Base-by-base conservation (phyloP, 805 yeast species). In the Lipomyces spencermartinsiae region DNA sequence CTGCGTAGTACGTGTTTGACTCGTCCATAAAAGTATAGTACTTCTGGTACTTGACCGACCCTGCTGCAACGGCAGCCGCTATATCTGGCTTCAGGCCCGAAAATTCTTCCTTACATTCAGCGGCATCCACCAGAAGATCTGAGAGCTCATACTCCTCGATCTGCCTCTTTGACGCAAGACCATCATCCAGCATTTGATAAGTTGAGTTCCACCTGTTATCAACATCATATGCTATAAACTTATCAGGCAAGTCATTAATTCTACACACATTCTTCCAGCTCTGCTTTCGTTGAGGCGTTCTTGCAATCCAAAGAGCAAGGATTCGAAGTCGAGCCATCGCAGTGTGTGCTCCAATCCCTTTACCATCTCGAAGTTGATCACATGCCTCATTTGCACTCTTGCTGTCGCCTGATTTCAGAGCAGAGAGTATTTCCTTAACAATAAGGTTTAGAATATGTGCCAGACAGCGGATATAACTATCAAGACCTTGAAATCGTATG, bases 251-350 rank as follows among this genome's bases (percentile, higher is more conserved):
- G 4, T 10, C 12, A 46, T 49, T 49, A 22, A 49, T 49, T 49
- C 54, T 6, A 49, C 54, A 49, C 22, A 46, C 53, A 14, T 46
- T 46, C 53, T 46, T 46, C 53, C 53, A 46, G 53, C 53, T 46
- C 54, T 12, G 54, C 54, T 49, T 49, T n/a, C 54, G 22, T 22
- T 49, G 54, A 49, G 54, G 54, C 10, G 14, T 46, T 14, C 53
- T 46, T 46, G 53, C 53, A 46, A 46, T 46, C 53, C 53, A 46
- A 46, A 14, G 53, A 46, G 53, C 53, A 49, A 49, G 54, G 54
- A 49, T 49, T n/a, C 54, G 54, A 49, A n/a, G 54, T 49, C 54
- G 54, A 49, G 54, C 54, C 54, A 49, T 49, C 25, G 54, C 25
- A 16, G 54, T 1, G 4, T 49, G 29, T n/a, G 29, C 25, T n/a